Evolutionary conservation across 305 asterid species (phyloP).

Genomic region (Fraxinus nigra): DNA sequence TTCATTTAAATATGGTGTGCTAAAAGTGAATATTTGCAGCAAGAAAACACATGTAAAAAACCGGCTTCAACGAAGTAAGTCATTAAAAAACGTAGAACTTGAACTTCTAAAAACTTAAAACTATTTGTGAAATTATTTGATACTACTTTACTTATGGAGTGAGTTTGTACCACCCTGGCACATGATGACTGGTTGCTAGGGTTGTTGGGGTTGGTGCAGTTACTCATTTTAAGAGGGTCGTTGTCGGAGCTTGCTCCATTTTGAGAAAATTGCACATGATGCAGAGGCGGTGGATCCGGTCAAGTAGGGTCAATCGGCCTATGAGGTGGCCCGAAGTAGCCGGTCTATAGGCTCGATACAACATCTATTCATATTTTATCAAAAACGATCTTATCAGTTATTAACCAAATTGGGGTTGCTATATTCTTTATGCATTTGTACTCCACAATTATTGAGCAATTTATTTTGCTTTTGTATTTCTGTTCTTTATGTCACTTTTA

Average conservation of each 20-base stretch:
- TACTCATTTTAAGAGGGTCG: constrained; percentile 18
- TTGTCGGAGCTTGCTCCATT: neutral
- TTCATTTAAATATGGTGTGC: neutral
- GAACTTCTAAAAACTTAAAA: neutral
- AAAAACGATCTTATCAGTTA: neutral
- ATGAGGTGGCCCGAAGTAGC: neutral
- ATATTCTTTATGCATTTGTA: neutral
- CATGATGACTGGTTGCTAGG: constrained; percentile 27
- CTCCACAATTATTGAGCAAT: neutral
- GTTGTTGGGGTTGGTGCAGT: constrained; percentile 53
- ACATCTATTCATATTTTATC: neutral
- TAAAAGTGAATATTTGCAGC: neutral
- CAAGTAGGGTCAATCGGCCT: neutral
- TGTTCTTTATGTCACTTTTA: neutral
- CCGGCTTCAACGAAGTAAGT: neutral
- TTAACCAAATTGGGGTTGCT: neutral
- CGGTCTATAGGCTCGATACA: neutral
- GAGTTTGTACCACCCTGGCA: neutral
- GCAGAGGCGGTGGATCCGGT: neutral
- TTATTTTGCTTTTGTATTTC: neutral
- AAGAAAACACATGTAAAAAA: neutral
- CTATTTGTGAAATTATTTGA: neutral
- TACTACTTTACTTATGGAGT: neutral
- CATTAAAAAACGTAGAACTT: neutral
- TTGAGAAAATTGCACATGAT: neutral